Evolutionary conservation across 1,284 basidiomycete genomes (phyloP).

Genomic region (Hypsizygus ulmarius): DNA sequence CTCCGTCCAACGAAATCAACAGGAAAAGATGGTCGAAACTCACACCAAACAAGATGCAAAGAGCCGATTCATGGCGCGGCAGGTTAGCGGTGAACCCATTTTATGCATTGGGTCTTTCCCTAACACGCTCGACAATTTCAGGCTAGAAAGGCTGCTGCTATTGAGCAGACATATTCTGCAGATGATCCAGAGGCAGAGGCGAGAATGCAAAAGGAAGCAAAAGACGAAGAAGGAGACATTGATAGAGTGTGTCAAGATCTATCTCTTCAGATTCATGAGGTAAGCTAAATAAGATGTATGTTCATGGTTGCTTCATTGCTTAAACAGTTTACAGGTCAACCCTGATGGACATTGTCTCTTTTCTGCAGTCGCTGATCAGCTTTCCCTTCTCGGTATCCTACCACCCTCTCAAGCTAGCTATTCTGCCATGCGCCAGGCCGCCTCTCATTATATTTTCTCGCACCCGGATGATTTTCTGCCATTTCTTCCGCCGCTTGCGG

Average conservation of each 20-base stretch:
- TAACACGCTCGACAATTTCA: constrained; percentile 28
- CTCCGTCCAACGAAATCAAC: constrained; percentile 42
- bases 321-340: constrained; percentile 58
- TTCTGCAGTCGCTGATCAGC: constrained; percentile 90
- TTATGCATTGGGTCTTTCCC: background rate
- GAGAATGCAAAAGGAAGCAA: constrained; percentile 65
- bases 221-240: constrained; percentile 74
- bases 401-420: constrained; percentile 58
- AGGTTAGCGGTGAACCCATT: constrained; percentile 47
- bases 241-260: constrained; percentile 65
- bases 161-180: constrained; percentile 58
- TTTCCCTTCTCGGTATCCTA: constrained; percentile 61
- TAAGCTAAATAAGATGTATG: constrained; percentile 26
- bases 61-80: constrained; percentile 73
- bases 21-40: constrained; percentile 32
- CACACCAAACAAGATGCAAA: constrained; percentile 64
- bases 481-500: constrained; percentile 79
- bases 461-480: constrained; percentile 93
- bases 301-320: background rate
- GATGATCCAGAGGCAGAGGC: constrained; percentile 64
- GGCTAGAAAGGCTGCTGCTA: constrained; percentile 75
- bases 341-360: constrained; percentile 97
- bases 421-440: constrained; percentile 60
- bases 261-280: constrained; percentile 71
- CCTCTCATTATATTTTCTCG: constrained; percentile 79